Evolutionary conservation across 495 filamentous ascomycete genomes (phyloP).

Genomic region (Geopyxis carbonaria): DNA sequence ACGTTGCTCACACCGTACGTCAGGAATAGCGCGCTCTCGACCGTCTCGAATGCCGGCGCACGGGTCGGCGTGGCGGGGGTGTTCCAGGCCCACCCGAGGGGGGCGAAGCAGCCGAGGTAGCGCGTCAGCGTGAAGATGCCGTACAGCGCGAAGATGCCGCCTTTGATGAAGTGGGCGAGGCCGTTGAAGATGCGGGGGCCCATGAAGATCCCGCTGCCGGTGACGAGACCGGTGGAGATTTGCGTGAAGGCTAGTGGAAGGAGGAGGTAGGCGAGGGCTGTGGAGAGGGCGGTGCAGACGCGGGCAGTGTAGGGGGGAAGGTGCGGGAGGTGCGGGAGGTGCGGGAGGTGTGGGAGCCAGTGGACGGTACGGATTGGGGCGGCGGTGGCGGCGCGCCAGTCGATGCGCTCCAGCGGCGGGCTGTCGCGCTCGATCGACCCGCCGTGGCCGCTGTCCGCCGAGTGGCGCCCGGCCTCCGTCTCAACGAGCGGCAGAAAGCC

Average conservation of each 20-base stretch:
- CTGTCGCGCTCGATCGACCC: conserved; percentile 27
- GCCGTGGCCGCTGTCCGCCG: conserved; percentile 77
- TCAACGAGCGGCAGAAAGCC: conserved; percentile 41
- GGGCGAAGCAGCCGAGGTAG: conserved; percentile 78
- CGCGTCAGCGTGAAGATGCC: conserved; percentile 76
- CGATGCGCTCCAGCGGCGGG: conserved; percentile 1
- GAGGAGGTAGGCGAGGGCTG: conserved; percentile 33
- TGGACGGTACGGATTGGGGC: no score
- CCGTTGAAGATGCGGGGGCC: conserved; percentile 57
- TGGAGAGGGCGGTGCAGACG: neutral
- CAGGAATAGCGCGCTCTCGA: conserved; percentile 76
- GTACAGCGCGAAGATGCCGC: conserved; percentile 94
- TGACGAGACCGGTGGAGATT: conserved; percentile 45
- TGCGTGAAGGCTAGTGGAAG: conserved; percentile 48
- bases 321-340: neutral
- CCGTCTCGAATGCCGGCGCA: conserved; percentile 67
- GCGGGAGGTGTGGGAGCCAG: neutral
- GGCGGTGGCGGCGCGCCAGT: neutral
- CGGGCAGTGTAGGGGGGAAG: neutral
- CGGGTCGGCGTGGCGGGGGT: conserved; percentile 38
- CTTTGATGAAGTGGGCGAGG: conserved; percentile 87
- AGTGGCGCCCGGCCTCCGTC: conserved; percentile 44
- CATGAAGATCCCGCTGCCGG: conserved; percentile 54
- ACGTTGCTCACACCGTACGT: conserved; percentile 79
- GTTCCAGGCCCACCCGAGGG: conserved; percentile 94